These are phyloP conservation scores for Corrigiola litoralis DNA, from an alignment of 179 eudicot species.

Conservation along the genomic window DNA sequence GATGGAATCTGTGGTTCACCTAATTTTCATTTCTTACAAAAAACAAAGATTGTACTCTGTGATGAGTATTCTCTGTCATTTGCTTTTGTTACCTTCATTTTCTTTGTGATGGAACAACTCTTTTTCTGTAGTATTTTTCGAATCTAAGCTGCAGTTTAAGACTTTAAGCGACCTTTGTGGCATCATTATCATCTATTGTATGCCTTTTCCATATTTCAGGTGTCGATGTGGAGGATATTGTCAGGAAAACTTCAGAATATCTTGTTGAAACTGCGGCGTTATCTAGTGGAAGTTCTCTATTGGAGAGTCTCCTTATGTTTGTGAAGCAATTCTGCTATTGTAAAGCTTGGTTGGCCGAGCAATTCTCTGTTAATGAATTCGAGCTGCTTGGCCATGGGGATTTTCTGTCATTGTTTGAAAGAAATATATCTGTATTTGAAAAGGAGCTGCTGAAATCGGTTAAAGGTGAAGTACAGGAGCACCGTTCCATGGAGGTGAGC, in stretches of 20 bases:
- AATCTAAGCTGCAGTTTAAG: background rate
- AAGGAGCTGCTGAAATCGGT: slow-evolving; percentile 41
- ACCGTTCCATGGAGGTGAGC: slow-evolving; percentile 44
- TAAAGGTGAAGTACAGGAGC: slow-evolving; percentile 24
- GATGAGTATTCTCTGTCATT: background rate
- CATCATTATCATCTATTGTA: background rate
- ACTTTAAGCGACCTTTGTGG: background rate
- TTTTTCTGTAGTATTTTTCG: too few species aligned
- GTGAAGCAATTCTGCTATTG: slow-evolving; percentile 52
- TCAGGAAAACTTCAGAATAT: slow-evolving; percentile 42
- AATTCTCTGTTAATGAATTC: slow-evolving; percentile 63
- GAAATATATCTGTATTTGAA: slow-evolving; percentile 40
- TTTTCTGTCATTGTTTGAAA: slow-evolving; percentile 49
- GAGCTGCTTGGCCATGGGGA: slow-evolving; percentile 78
- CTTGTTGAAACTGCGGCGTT: slow-evolving; percentile 34
- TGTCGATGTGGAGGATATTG: slow-evolving; percentile 47
- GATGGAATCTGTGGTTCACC: too few species aligned
- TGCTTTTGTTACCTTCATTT: background rate
- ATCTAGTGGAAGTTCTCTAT: slow-evolving; percentile 23
- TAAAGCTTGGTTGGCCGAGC: slow-evolving; percentile 62
- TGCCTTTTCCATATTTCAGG: slow-evolving; percentile 28
- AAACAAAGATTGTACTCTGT: background rate
- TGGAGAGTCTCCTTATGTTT: slow-evolving; percentile 30
- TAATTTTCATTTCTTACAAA: too few species aligned
- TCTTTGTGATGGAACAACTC: background rate